Evolutionary conservation across 495 filamentous ascomycete genomes (phyloP).

Genomic region (Hypoxylon subgilvum): DNA sequence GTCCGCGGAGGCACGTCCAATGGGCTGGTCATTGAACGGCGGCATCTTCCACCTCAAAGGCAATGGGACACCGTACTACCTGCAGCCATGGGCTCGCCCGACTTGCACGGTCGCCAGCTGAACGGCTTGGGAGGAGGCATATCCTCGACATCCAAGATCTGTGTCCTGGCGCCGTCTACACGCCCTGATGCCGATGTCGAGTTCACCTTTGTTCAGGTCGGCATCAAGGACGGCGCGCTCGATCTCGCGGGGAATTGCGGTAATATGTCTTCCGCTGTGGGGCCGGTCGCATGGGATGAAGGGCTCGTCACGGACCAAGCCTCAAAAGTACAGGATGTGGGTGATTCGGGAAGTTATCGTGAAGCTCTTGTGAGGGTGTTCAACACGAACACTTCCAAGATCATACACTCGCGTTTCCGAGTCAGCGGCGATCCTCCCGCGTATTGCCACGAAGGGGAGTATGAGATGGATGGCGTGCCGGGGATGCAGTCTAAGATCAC

Average conservation of each 20-base stretch:
- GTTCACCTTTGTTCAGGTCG: slow-evolving; percentile 74
- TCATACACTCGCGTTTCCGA: slow-evolving; percentile 55
- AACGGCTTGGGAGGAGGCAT: slow-evolving; percentile 75
- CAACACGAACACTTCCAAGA: slow-evolving; percentile 60
- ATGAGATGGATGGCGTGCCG: slow-evolving; percentile 71
- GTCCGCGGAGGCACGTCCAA: slow-evolving; percentile 77
- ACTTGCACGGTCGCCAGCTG: slow-evolving; percentile 71
- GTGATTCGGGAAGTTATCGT: slow-evolving; percentile 40
- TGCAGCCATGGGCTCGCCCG: slow-evolving; percentile 69
- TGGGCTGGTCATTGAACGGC: slow-evolving; percentile 65
- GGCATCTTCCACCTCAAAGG: slow-evolving; percentile 55
- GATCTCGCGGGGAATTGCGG: slow-evolving; percentile 76
- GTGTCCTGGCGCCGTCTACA: slow-evolving; percentile 60
- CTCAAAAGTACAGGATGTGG: slow-evolving; percentile 20
- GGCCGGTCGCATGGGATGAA: slow-evolving; percentile 67
- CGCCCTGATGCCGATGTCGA: slow-evolving; percentile 67
- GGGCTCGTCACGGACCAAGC: slow-evolving; percentile 46
- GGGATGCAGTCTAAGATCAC: slow-evolving; percentile 61
- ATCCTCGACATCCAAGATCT: slow-evolving; percentile 73
- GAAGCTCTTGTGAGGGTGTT: slow-evolving; percentile 46
- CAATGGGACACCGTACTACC: slow-evolving; percentile 67
- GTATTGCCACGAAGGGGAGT: slow-evolving; percentile 55
- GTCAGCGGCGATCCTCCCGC: slow-evolving; percentile 53
- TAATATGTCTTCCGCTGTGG: slow-evolving; percentile 73
- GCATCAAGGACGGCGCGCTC: slow-evolving; percentile 61